Conservation (phyloP, 768 basidiomycete species). For the Lactarius quietus region DNA sequence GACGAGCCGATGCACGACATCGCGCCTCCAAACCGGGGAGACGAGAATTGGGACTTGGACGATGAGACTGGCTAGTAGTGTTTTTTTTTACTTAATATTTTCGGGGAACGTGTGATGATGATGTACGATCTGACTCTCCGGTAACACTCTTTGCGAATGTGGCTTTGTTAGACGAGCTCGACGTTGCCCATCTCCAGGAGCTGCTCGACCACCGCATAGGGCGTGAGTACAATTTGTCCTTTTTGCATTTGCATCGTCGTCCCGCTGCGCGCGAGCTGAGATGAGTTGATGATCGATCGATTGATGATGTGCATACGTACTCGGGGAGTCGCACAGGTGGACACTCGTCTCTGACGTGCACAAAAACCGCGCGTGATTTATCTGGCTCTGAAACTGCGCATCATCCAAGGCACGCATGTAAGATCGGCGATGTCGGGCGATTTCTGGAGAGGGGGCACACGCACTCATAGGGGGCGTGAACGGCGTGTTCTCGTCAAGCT, state of each 20-base stretch:
- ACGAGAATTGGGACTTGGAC: constrained; percentile 44
- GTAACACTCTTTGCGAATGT: too few relatives aligned
- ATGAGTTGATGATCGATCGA: background rate
- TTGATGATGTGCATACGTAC: constrained; percentile 39
- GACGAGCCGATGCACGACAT: constrained; percentile 35
- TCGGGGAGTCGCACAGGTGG: constrained; percentile 64
- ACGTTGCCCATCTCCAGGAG: constrained; percentile 68
- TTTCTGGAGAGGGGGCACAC: constrained; percentile 28
- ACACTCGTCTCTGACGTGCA: constrained; percentile 71
- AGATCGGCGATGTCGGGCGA: constrained; percentile 14
- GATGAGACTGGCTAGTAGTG: constrained; percentile 20
- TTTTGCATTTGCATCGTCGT: constrained; percentile 68
- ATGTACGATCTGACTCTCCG: too few relatives aligned
- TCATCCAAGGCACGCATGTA: background rate
- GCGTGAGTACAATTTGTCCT: constrained; percentile 77
- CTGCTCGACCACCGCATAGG: constrained; percentile 72
- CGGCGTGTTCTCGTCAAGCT: constrained; percentile 68
- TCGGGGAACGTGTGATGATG: background rate
- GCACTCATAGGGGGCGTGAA: constrained; percentile 75
- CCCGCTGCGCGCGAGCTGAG: constrained; percentile 45
- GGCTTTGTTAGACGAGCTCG: constrained; percentile 63
- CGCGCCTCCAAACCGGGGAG: constrained; percentile 24
- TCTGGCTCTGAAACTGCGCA: constrained; percentile 72
- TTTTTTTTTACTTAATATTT: background rate
- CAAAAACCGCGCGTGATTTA: constrained; percentile 72